Conservation (phyloP, 768 basidiomycete genomes). For the Tylopilus subfusipes region DNA sequence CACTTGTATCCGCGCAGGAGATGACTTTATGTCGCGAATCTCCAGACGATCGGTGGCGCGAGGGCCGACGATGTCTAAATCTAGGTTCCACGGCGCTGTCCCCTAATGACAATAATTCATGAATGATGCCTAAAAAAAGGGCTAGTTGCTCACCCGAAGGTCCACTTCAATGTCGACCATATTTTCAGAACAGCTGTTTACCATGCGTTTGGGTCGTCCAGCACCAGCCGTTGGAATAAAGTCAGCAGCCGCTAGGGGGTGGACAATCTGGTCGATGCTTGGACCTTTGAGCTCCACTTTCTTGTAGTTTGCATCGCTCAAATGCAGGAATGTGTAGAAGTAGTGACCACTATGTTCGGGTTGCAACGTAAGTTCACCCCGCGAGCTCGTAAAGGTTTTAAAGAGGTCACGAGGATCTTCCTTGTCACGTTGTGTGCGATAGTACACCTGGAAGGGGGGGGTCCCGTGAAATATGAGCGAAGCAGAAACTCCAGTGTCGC, state of each 20-base stretch:
- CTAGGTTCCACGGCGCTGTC: constrained; percentile 85
- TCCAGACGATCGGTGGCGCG: constrained; percentile 57
- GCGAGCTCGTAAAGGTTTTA: constrained; percentile 61
- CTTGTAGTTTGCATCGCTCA: constrained; percentile 85
- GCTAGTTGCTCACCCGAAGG: constrained; percentile 53
- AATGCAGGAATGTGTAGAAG: constrained; percentile 69
- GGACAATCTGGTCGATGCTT: constrained; percentile 83
- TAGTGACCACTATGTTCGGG: constrained; percentile 91
- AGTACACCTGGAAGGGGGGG: constrained; percentile 84
- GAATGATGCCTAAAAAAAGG: neutral
- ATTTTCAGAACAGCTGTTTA: constrained; percentile 79
- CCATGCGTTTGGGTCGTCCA: constrained; percentile 47
- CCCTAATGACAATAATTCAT: constrained; percentile 48
- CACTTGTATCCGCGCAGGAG: constrained; percentile 55
- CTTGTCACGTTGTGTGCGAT: constrained; percentile 67
- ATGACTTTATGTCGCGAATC: constrained; percentile 51
- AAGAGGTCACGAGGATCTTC: constrained; percentile 57
- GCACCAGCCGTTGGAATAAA: constrained; percentile 46
- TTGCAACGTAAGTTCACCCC: constrained; percentile 79
- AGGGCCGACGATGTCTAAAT: constrained; percentile 76
- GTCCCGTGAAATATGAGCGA: constrained; percentile 83
- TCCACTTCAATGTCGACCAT: constrained; percentile 76
- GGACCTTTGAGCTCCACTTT: constrained; percentile 70
- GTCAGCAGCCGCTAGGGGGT: constrained; percentile 79
- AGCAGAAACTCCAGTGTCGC: constrained; percentile 88